Evolutionary conservation across 1,284 basidiomycete genomes (phyloP).

Genomic region (Chalciporus sp.): DNA sequence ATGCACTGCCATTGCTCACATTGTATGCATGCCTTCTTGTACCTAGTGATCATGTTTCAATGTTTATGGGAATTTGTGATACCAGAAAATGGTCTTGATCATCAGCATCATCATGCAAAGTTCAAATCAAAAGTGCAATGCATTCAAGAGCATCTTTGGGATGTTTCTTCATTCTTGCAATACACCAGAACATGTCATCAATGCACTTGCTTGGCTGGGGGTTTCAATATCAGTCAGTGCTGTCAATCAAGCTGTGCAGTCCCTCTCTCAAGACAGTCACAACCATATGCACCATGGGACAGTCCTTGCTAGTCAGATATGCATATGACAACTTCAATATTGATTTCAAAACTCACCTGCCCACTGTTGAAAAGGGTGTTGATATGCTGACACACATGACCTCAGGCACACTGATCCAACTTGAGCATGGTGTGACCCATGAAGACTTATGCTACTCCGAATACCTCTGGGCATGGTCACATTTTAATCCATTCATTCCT

Average conservation of each 20-base stretch:
- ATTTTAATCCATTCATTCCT: too few relatives aligned
- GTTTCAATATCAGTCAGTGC: not conserved
- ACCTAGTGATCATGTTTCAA: too few relatives aligned
- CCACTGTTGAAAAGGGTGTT: not conserved
- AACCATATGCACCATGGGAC: not conserved
- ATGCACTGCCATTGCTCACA: too few relatives aligned
- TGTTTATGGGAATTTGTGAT: not conserved
- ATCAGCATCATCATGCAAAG: conserved; percentile 5
- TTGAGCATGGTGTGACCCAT: too few relatives aligned
- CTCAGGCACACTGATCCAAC: too few relatives aligned
- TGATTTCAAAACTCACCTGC: conserved; percentile 1
- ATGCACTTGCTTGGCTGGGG: not conserved
- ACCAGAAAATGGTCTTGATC: conserved; percentile 2
- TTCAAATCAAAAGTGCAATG: conserved; percentile 1
- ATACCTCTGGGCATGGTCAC: too few relatives aligned
- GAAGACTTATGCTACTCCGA: too few relatives aligned
- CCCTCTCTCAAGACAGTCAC: not conserved
- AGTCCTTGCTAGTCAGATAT: not conserved
- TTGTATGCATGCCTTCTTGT: too few relatives aligned
- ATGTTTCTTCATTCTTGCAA: conserved; percentile 7
- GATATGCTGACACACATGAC: too few relatives aligned
- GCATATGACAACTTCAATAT: conserved; percentile 7
- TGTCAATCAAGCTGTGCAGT: not conserved
- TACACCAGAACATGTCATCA: conserved; percentile 1
- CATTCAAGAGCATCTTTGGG: conserved; percentile 5